Percentiles rank a stretch among this genome's conserved stretches.
phyloP scores from a whole-genome alignment of 208 protist genomes.

The Histomonas meleagridis region DNA sequence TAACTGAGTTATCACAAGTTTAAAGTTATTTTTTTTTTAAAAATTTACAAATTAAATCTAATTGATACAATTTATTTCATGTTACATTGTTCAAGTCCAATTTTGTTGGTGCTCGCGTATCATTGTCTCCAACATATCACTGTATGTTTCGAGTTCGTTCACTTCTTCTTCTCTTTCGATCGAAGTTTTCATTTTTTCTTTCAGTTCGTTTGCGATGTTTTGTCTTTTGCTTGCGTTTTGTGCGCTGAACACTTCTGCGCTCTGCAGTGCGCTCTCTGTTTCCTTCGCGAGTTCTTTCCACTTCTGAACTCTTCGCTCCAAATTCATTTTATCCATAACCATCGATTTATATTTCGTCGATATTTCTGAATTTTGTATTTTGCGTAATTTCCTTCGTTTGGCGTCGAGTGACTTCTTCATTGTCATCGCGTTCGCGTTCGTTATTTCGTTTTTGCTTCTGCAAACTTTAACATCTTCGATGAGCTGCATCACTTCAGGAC shows the following conservation, averaged over 20 bases:
- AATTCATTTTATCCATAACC: background rate
- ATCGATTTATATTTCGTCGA: background rate
- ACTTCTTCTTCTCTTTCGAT: background rate
- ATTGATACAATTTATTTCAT: too few relatives aligned
- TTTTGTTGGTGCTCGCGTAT: too few relatives aligned
- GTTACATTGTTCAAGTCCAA: too few relatives aligned
- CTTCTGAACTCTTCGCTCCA: background rate
- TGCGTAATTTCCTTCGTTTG: background rate
- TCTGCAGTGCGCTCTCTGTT: background rate
- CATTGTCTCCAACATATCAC: background rate
- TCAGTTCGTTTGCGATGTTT: background rate
- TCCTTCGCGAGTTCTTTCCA: background rate
- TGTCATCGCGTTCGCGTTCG: background rate
- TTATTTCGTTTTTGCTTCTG: background rate
- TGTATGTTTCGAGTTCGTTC: background rate
- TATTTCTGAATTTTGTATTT: background rate
- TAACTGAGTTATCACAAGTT: too few relatives aligned
- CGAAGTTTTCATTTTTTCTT: too few relatives aligned
- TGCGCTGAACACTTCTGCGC: background rate
- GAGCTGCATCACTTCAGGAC: background rate
- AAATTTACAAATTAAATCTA: too few relatives aligned
- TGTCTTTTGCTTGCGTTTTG: background rate
- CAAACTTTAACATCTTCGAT: background rate
- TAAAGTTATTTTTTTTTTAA: too few relatives aligned
- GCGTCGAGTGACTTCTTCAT: background rate